A percentile compares a stretch with the other conserved stretches of the same genome.
phyloP scores from a whole-genome alignment of 495 filamentous ascomycete genomes.

The Evernia prunastri region DNA sequence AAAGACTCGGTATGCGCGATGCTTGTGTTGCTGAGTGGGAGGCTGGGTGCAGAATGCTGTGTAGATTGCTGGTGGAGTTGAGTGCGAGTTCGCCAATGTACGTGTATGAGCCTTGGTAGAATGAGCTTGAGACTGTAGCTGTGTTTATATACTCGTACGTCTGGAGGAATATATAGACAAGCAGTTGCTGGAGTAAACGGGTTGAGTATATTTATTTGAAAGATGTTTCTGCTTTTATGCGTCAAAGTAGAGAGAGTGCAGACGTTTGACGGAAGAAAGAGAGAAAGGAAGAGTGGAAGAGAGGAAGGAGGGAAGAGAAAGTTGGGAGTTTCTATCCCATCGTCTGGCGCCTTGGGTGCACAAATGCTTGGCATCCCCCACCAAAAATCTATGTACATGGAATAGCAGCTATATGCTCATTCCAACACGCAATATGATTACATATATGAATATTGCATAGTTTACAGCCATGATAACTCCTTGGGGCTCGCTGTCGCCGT shows the following conservation, averaged over 20 bases:
- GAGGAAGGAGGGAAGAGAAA: neutral
- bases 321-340: neutral
- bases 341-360: too few relatives aligned
- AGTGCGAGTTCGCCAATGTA: neutral
- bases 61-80: neutral
- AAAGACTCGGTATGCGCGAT: neutral
- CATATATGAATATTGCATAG: too few relatives aligned
- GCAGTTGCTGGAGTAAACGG: neutral
- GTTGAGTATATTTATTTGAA: neutral
- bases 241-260: neutral
- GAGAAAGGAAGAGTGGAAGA: neutral
- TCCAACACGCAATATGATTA: too few relatives aligned
- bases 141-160: neutral
- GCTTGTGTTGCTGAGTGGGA: neutral
- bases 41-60: neutral
- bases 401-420: too few relatives aligned
- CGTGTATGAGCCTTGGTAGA: neutral
- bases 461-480: too few relatives aligned
- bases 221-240: neutral
- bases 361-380: too few relatives aligned
- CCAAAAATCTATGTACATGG: too few relatives aligned
- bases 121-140: neutral
- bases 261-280: neutral
- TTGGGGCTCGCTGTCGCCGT: too few relatives aligned
- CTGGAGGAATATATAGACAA: neutral